Percentiles rank a stretch among this genome's conserved stretches.
These are phyloP conservation scores for Dendryphion nanum DNA, from an alignment of 2,329 filamentous ascomycete species.

Conservation along the genomic window DNA sequence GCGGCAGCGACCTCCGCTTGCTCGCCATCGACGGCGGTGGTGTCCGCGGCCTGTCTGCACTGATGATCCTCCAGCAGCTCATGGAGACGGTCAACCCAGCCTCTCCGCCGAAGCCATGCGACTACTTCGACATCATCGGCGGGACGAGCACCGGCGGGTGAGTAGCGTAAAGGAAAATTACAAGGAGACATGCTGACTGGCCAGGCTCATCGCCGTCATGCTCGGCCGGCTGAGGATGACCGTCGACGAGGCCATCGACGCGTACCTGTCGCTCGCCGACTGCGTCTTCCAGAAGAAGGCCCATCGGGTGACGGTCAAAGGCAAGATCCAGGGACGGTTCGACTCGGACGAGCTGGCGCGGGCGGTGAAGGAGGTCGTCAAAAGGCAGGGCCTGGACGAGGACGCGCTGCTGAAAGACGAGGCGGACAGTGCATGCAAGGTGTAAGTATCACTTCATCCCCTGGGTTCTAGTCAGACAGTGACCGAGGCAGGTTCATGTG, in stretches of 20 bases:
- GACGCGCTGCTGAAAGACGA: constrained; percentile 8
- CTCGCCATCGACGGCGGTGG: constrained; percentile 15
- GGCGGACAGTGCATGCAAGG: constrained; percentile 5
- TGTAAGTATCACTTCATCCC: constrained; percentile 2
- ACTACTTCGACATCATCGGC: constrained; percentile 20
- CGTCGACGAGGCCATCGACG: constrained; percentile 9
- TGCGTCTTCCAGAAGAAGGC: constrained; percentile 11
- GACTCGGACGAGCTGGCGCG: constrained; percentile 15
- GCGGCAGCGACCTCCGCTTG: constrained; percentile 2
- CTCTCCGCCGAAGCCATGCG: constrained; percentile 13
- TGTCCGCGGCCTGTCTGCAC: constrained; percentile 15
- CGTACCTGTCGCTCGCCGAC: constrained; percentile 10
- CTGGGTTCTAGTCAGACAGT: background rate
- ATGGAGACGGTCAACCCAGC: constrained; percentile 14
- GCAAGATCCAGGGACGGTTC: constrained; percentile 16
- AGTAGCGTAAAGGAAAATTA: too few species aligned
- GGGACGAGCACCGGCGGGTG: constrained; percentile 18
- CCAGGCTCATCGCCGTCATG: constrained; percentile 14
- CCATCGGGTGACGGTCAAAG: constrained; percentile 11
- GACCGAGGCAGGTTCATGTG: constrained; percentile 7
- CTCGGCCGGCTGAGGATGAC: constrained; percentile 12
- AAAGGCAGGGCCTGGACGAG: constrained; percentile 11
- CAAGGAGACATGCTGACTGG: background rate
- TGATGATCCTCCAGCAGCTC: constrained; percentile 14
- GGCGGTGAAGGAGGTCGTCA: constrained; percentile 12